Base-by-base conservation (phyloP, 331 rosid species). In the Saraca asoca region DNA sequence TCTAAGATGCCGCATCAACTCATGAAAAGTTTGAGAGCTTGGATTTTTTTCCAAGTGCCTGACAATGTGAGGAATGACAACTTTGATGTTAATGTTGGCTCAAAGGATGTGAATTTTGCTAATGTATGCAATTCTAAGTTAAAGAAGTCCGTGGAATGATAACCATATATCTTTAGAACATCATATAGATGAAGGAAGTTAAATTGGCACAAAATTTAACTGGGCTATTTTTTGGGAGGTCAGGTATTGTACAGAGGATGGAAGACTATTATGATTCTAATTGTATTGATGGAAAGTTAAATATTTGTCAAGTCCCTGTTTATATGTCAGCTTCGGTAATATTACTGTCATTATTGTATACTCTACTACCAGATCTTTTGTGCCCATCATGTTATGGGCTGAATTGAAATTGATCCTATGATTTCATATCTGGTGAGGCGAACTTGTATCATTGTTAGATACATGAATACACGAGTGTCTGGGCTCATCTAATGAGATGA, bases 171-270 rank as follows among this genome's bases (percentile, higher is more conserved):
- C 75, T 82, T 66, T 60, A 62, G 67, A 81, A 33, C 42, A 19
- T 76, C 75, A 46, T 75, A 83, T 60, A 84, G 88, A 80, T 68
- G 86, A 75, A 58, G 53, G 57, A 12, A 12, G 66, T 58, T 68
- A 64, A 68, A 70, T 62, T 58, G 70, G 73, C 51, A 24, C 71
- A 51, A 71, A 64, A 33, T 51, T 59, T 70, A 65, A 72, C 72
- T 64, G 72, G 73, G 63, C 76, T 49, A 59, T 72, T 78, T 66
- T 71, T 79, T 77, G 75, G 85, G 82, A 70, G 79, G 64, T 70
- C 64, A 33, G 85, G 64, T 52, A 71, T 76, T 79, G 83, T 84
- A 79, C 80, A 76, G 85, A 76, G 71, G 77, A 72, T 60, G 81
- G 79, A 70, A 69, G 68, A 62, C 78, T 35, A 59, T 58, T 56